These are phyloP conservation scores for Neurospora sp. DNA, from an alignment of 2,329 filamentous ascomycete species.

Conservation along the genomic window DNA sequence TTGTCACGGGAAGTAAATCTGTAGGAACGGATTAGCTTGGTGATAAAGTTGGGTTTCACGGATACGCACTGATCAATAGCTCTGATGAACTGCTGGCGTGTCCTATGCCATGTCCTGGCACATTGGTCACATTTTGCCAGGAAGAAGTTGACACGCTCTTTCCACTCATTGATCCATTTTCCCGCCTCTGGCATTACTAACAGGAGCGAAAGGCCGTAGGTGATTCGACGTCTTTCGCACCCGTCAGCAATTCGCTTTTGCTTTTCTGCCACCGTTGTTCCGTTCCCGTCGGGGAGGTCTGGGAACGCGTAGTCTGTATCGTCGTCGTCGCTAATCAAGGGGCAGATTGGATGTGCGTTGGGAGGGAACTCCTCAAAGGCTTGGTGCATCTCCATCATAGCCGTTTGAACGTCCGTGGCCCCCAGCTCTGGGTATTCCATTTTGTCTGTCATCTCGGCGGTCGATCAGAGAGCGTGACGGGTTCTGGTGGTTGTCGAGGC, in stretches of 20 bases:
- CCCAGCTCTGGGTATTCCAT: conserved; percentile 2
- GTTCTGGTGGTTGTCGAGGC: neutral
- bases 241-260: conserved; percentile 43
- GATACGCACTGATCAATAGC: conserved; percentile 45
- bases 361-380: conserved; percentile 20
- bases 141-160: conserved; percentile 42
- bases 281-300: conserved; percentile 32
- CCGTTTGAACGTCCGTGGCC: conserved; percentile 9
- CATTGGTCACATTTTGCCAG: conserved; percentile 59
- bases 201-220: conserved; percentile 58
- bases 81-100: conserved; percentile 52
- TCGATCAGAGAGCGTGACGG: neutral
- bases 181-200: conserved; percentile 54
- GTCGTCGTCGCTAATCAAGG: conserved; percentile 53
- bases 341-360: conserved; percentile 58
- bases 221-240: conserved; percentile 46
- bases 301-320: conserved; percentile 52
- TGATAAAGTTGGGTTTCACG: neutral
- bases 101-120: conserved; percentile 64
- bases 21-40: neutral
- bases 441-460: conserved; percentile 10
- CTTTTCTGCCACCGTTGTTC: conserved; percentile 40
- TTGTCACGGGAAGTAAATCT: neutral
- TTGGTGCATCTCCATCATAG: conserved; percentile 14
- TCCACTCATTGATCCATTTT: conserved; percentile 50